These are phyloP conservation scores for Hericium rajendrae DNA, from an alignment of 768 basidiomycete species.

Conservation along the genomic window DNA sequence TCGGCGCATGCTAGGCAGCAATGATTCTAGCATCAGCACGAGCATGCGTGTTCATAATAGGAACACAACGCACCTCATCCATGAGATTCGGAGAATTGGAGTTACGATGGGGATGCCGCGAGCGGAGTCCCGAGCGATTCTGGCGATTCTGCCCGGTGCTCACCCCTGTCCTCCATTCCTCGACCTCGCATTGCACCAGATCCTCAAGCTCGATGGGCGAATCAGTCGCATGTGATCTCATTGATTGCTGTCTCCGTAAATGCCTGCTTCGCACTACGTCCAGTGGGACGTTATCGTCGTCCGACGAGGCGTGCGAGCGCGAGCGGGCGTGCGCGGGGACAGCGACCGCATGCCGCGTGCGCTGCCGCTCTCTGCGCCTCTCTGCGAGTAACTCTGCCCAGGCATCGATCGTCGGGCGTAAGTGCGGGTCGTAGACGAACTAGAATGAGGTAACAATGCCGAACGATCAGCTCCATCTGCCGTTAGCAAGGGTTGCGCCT, in stretches of 20 bases:
- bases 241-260: neutral
- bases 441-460: neutral
- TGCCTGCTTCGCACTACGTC: neutral
- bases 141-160: slow-evolving; percentile 1
- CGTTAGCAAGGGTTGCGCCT: neutral
- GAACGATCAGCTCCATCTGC: neutral
- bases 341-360: slow-evolving; percentile 3
- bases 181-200: slow-evolving; percentile 8
- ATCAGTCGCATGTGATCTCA: neutral
- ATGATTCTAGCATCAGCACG: neutral
- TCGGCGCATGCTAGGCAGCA: no score
- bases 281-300: neutral
- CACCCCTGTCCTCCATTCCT: slow-evolving; percentile 3
- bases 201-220: slow-evolving; percentile 7
- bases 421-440: slow-evolving; percentile 13
- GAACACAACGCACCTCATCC: slow-evolving; percentile 1
- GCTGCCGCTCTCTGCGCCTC: neutral
- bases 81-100: neutral
- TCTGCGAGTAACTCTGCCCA: slow-evolving; percentile 6
- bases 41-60: neutral
- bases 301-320: neutral
- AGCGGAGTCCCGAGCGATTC: slow-evolving; percentile 4
- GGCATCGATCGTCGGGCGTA: slow-evolving; percentile 6
- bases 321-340: neutral
- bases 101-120: neutral